Evolutionary conservation across 148 eudicot genomes (phyloP), one percentile per base, ranked within the genome.

Genomic region (Rhododendron vialii): DNA sequence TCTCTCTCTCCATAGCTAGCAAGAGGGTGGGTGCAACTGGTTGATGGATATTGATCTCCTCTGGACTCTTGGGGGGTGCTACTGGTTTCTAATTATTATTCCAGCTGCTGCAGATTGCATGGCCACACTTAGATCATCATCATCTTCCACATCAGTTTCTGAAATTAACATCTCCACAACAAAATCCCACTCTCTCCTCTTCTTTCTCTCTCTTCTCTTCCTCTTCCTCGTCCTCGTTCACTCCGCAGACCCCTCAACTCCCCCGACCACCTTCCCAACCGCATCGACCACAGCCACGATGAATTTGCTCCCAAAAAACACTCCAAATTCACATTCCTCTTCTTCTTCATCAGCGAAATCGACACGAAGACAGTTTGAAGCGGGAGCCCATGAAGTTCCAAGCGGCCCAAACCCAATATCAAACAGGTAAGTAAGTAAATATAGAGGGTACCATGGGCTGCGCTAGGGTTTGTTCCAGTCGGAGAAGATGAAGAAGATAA

Each of bases 371-470:
- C 89, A 92, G 80, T 93, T 94, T 73, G 91, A 87, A 86, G 92
- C 85, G 8, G 87, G 84, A 26, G 93, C 92, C 26, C 98, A 96
- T 87, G 98, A 94, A 90, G 98, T 96, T 81, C 98, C 98, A 10
- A 93, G 96, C 53, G 98, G 98, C 26, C 98, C 98, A 13, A 96
- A 96, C 89, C 98, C 98, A 17, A 94, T 94, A 55, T 91, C 93
- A 7, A 96, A 96, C 87, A 86, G 94, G 92, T 94, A 90, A 91
- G 85, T 26, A 17, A 45, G 24, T 74, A 55, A 69, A 12, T 69
- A 28, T 55, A 11, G 30, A 11, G 36, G 75, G 5, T 30, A 69
- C 36, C 17, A 51, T 1, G 8, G 36, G 65, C 7, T 48, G 45
- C 15, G 90, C 36, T 69, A 57, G 65, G 35, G 87, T 86, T 53